Evolutionary conservation across 306 rosid genomes (phyloP), one percentile per base, ranked within the genome.

Genomic region (Carpinus fangiana): DNA sequence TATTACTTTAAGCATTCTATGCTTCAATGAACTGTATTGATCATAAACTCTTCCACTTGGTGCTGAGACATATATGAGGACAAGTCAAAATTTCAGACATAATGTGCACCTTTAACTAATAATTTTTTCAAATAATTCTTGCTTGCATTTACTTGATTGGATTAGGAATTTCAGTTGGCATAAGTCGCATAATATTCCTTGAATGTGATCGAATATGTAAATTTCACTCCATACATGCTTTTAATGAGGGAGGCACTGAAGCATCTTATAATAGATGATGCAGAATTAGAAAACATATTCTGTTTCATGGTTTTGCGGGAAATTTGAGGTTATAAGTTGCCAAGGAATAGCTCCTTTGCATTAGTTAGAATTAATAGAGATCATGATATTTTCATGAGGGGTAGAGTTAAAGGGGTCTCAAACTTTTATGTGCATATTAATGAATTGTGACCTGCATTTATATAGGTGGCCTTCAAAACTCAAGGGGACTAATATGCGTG

Each of bases 401-500:
- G 8, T 8, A 31, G 21, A 5, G 69, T 26, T 12, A 60, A 60
- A 12, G 38, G 67, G 36, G 28, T n/a, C 8, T 55, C 21, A 55
- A 55, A 17, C 4, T 13, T 14, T 62, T 28, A 28, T 31, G 45
- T 41, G 31, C 43, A 34, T 46, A 26, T 74, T 59, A 8, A 67
- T 83, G 34, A 9, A 64, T 53, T 41, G 45, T 67, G 8, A 21
- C 41, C 17, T 47, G 53, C 10, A 51, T 41, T 41, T 41, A 41
- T 41, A 41, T 41, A 41, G 45, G 45, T 50, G 60, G 31, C 71
- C 54, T 59, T 46, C 52, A 28, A 47, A 69, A 59, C 31, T 59
- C 12, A 23, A 59, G 5, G 36, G 65, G 21, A 83, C 89, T 88
- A 68, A 84, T 78, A 13, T 75, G 76, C 71, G 61, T 71, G 41